A percentile compares a stretch with the other conserved stretches of the same genome.
Evolutionary conservation across 163 green algal genomes (phyloP).

Genomic region (Chlorella variabilis): DNA sequence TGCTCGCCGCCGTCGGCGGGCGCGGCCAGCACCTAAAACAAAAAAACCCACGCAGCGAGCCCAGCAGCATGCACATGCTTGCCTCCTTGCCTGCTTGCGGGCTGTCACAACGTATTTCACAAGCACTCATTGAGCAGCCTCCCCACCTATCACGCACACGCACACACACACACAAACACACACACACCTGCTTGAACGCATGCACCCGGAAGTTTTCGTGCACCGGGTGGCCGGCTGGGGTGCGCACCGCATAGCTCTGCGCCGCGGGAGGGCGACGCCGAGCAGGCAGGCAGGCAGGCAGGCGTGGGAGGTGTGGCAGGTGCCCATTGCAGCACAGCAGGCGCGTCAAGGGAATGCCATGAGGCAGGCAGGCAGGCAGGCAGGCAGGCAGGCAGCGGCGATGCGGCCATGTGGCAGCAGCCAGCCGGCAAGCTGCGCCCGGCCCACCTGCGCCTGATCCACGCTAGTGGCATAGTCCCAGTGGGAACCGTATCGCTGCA

Average conservation of each 20-base stretch:
- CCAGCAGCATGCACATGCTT: too few species aligned
- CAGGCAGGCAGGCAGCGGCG: background rate
- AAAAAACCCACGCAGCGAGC: background rate
- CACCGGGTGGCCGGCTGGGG: conserved; percentile 80
- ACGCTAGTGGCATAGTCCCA: conserved; percentile 79
- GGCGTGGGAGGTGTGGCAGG: too few species aligned
- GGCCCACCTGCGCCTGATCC: conserved; percentile 30
- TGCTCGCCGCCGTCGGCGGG: conserved; percentile 41
- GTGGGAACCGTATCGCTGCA: conserved; percentile 70
- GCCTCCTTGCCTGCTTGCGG: too few species aligned
- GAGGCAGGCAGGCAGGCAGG: background rate
- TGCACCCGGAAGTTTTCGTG: conserved; percentile 82
- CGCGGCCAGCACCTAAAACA: conserved; percentile 35
- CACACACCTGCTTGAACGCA: conserved; percentile 64
- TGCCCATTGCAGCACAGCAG: background rate
- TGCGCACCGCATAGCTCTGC: conserved; percentile 70
- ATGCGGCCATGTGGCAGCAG: too few species aligned
- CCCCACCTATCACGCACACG: too few species aligned
- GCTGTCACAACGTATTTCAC: too few species aligned
- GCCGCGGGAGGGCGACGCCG: background rate
- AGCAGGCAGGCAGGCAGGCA: background rate
- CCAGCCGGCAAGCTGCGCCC: too few species aligned
- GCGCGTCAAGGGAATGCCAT: background rate
- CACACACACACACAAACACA: too few species aligned
- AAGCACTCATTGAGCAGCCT: too few species aligned